Conservation (phyloP, 768 basidiomycete genomes). For the Podaxis rugospora region DNA sequence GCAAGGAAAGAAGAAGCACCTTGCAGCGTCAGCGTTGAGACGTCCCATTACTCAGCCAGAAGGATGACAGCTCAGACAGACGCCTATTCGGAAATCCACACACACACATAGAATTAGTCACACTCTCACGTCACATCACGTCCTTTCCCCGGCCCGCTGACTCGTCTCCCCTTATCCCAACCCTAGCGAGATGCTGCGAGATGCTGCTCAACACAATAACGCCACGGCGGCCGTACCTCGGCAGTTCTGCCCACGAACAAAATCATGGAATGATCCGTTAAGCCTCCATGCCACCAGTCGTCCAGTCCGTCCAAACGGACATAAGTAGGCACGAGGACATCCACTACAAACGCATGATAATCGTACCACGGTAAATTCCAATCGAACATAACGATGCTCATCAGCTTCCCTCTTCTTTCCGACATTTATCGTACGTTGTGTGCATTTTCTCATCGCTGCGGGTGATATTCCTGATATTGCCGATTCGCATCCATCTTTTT, state of each 20-base stretch:
- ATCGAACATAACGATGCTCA: neutral
- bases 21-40: slow-evolving; percentile 4
- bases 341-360: neutral
- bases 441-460: neutral
- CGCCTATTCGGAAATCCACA: neutral
- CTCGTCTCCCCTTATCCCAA: neutral
- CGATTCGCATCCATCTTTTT: too few species aligned
- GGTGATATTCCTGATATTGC: neutral
- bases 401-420: neutral
- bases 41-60: slow-evolving; percentile 9
- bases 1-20: slow-evolving; percentile 5
- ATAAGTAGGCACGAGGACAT: too few species aligned
- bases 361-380: neutral
- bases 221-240: too few species aligned
- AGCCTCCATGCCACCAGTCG: too few species aligned
- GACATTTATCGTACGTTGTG: neutral
- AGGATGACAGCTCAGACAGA: slow-evolving; percentile 4
- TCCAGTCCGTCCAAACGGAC: too few species aligned
- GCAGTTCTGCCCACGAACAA: too few species aligned
- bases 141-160: neutral
- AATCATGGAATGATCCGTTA: too few species aligned
- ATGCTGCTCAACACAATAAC: neutral
- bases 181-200: neutral
- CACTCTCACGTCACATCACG: neutral
- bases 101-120: neutral